Base-by-base conservation (phyloP, 2,329 filamentous ascomycete species). In the Chaetothyriales sp. region DNA sequence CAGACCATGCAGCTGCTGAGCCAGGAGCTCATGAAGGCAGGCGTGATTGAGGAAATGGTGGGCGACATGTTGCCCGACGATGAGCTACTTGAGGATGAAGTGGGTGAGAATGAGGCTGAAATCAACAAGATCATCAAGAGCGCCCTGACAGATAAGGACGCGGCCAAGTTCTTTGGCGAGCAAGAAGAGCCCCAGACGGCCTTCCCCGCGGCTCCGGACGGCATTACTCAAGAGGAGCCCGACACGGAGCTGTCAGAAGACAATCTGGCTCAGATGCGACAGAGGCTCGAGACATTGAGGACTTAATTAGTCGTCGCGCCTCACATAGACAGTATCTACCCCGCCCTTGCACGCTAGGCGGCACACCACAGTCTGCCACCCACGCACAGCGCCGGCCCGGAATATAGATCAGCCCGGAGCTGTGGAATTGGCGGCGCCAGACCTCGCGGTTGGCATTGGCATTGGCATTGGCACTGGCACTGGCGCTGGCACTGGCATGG, bases 31-130 rank as follows among this genome's bases (percentile, higher is more conserved):
- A 84, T 95, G 67, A 93, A 88, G 71, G 90, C 92, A 2, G 92
- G 90, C 15, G 90, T 98, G 58, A 94, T 96, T 54, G 90, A 96
- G 73, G 92, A 98, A 72, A 95, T 96, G 85, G 81, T 94, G 3
- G 85, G 83, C 46, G 90, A 96, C 65, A 81, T 76, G 44, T 71
- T 96, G 57, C 86, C 88, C n/a, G 73, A 78, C 54, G 77, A 82
- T 57, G 82, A 88, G 51, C 69, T 82, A 48, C 72, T 86, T 48
- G 81, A 83, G 59, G 73, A 79, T 49, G 78, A 86, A 52, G 80
- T 85, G 53, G 86, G 80, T 52, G 86, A 89, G 60, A 84, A 81
- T 5, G 83, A 86, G 66, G 81, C 76, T 18, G 90, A 96, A 73
- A 86, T 96, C 8, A 89, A 96, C 63, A 93, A 90, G 75, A 83